Base-by-base conservation (phyloP, 345 rosid genomes). In the Salix dunnii region DNA sequence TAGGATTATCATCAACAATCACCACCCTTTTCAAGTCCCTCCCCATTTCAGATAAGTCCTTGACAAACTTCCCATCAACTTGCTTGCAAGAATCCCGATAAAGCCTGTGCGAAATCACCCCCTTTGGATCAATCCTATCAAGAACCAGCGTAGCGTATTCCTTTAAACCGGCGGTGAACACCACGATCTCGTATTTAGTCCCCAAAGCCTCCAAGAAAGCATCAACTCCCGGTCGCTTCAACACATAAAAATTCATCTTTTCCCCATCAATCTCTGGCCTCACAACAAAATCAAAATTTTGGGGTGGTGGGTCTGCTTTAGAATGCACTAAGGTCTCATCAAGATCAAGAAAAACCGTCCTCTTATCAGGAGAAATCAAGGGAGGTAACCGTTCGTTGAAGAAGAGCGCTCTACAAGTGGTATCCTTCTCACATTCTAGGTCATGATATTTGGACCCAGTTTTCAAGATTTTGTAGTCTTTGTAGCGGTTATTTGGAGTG, bases 281-380 rank as follows among this genome's bases (percentile, higher is more conserved):
- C 6, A 95, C 97, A 0, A 84, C 51, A 82, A 93, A 95, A 84
- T 95, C 93, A 76, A 89, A 87, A 68, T 36, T 79, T 11, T 81
- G 73, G 0, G 92, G 82, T 11, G 97, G 96, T 16, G 90, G 97
- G 82, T 89, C 96, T 7, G 93, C 71, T 27, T 86, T 83, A n/a
- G 99, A 93, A 74, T 95, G 99, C 28, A 93, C 83, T 10, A 93
- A 82, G 0, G 98, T 95, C 80, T 95, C 98, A 67, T 95, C 99
- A 3, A 95, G 96, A 78, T 95, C 99, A 16, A 95, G 88, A 78
- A 93, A 89, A n/a, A 91, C 84, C 4, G 97, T 93, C 81, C 74
- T 91, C 73, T 87, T 87, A 43, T 42, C 36, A 0, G 79, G 46
- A 0, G 85, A 84, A 27, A 63, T 75, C 80, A 81, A 21, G 0